phyloP scores from a whole-genome alignment of 164 flowering plant species.

The Echeveria elegans region DNA sequence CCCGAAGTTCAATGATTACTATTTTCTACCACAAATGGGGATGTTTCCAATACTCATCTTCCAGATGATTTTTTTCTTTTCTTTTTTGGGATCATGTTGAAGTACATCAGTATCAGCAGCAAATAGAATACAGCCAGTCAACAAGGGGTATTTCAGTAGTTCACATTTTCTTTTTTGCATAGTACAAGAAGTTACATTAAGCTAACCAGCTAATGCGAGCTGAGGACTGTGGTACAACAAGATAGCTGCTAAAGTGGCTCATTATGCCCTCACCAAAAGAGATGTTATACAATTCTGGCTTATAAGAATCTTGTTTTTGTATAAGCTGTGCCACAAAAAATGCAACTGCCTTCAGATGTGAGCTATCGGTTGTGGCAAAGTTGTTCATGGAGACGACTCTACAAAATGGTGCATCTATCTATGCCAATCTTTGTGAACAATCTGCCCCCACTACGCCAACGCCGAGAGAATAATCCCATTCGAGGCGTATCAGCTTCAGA shows the following conservation, averaged over 20 bases:
- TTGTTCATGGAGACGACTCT: neutral
- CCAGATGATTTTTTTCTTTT: no score
- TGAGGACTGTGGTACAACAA: neutral
- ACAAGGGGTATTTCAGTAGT: neutral
- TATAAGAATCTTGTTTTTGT: neutral
- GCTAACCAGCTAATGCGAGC: neutral
- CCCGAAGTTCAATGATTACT: neutral
- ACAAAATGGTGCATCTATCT: constrained; percentile 54
- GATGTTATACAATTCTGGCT: neutral
- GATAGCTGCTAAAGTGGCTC: neutral
- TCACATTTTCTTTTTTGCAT: neutral
- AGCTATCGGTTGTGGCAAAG: neutral
- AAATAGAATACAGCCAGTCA: neutral
- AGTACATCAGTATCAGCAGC: neutral
- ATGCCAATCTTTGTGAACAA: constrained; percentile 47
- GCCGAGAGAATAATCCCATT: constrained; percentile 30
- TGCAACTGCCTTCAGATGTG: neutral
- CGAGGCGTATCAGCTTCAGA: constrained; percentile 25
- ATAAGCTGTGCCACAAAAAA: no score
- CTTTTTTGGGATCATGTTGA: neutral
- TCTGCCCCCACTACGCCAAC: constrained; percentile 60
- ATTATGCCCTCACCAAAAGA: neutral
- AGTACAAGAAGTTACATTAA: neutral
- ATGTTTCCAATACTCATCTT: neutral
- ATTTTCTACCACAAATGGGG: neutral